Evolutionary conservation across 768 basidiomycete genomes (phyloP).

Genomic region (Boletus sp.): DNA sequence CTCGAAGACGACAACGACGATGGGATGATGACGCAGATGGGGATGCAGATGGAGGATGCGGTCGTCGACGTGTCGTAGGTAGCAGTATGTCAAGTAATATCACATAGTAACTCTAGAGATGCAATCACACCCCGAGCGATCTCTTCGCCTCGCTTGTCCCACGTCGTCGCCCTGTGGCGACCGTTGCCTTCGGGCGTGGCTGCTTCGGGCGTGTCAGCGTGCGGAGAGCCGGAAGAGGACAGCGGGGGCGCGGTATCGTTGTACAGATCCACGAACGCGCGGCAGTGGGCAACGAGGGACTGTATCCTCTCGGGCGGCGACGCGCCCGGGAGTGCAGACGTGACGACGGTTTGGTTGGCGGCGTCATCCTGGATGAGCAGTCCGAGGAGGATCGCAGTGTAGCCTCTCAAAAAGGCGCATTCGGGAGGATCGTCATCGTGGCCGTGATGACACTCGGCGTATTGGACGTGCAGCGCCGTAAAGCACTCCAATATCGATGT

Average conservation of each 20-base stretch:
- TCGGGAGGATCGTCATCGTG: slow-evolving; percentile 31
- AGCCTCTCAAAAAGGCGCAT: slow-evolving; percentile 61
- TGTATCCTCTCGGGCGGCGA: slow-evolving; percentile 30
- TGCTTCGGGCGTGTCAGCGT: slow-evolving; percentile 7
- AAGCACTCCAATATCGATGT: slow-evolving; percentile 52
- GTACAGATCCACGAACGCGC: slow-evolving; percentile 43
- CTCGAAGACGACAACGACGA: slow-evolving; percentile 43
- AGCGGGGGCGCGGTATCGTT: slow-evolving; percentile 32
- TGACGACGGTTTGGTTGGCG: slow-evolving; percentile 32
- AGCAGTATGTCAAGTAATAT: not conserved
- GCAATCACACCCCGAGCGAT: slow-evolving; percentile 49
- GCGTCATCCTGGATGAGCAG: slow-evolving; percentile 39
- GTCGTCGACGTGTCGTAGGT: slow-evolving; percentile 20
- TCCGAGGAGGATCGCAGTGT: slow-evolving; percentile 73
- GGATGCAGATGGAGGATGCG: slow-evolving; percentile 6
- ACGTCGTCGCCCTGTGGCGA: slow-evolving; percentile 11
- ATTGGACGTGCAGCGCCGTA: slow-evolving; percentile 45
- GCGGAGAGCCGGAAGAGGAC: slow-evolving; percentile 16
- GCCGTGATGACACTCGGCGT: slow-evolving; percentile 15
- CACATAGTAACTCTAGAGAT: slow-evolving; percentile 43
- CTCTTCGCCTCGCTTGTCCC: slow-evolving; percentile 38
- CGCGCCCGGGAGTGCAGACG: slow-evolving; percentile 37
- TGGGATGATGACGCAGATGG: not conserved
- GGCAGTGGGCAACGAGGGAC: slow-evolving; percentile 36
- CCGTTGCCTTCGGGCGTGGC: not conserved